phyloP scores from a whole-genome alignment of 2,329 filamentous ascomycete genomes.

The Hypoxylon sp. region DNA sequence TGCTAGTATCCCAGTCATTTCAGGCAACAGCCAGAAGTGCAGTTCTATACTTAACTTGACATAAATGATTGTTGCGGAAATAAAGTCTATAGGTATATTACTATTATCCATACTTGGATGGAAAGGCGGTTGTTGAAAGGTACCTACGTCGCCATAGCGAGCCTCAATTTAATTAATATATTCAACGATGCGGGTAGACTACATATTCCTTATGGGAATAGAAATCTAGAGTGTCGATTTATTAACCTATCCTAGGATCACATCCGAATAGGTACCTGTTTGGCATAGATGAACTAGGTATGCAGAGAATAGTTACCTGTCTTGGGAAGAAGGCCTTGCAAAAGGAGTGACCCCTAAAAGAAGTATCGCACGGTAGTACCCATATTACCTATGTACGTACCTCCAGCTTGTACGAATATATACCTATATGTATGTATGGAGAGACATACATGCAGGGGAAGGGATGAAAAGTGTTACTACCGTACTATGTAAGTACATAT shows the following conservation, averaged over 20 bases:
- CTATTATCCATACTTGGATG: neutral
- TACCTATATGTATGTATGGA: too few relatives aligned
- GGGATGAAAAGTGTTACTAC: too few relatives aligned
- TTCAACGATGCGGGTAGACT: too few relatives aligned
- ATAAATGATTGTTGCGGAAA: neutral
- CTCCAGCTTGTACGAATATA: too few relatives aligned
- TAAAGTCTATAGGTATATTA: neutral
- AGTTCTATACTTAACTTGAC: neutral
- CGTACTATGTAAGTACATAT: too few relatives aligned
- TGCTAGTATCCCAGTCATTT: neutral
- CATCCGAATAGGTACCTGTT: neutral
- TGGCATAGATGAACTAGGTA: neutral
- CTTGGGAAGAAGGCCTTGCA: neutral
- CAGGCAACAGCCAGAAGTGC: conserved; percentile 9
- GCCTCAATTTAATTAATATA: neutral
- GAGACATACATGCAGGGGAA: too few relatives aligned
- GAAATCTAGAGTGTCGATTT: too few relatives aligned
- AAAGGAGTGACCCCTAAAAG: conserved; percentile 28
- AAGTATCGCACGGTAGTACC: too few relatives aligned
- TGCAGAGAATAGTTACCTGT: neutral
- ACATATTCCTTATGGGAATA: too few relatives aligned
- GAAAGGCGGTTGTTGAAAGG: too few relatives aligned
- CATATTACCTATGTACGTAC: too few relatives aligned
- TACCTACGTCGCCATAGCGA: neutral
- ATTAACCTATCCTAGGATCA: too few relatives aligned